Evolutionary conservation across 257 asterid genomes (phyloP), one percentile per base, ranked within the genome.

Genomic region (Rhazya stricta): DNA sequence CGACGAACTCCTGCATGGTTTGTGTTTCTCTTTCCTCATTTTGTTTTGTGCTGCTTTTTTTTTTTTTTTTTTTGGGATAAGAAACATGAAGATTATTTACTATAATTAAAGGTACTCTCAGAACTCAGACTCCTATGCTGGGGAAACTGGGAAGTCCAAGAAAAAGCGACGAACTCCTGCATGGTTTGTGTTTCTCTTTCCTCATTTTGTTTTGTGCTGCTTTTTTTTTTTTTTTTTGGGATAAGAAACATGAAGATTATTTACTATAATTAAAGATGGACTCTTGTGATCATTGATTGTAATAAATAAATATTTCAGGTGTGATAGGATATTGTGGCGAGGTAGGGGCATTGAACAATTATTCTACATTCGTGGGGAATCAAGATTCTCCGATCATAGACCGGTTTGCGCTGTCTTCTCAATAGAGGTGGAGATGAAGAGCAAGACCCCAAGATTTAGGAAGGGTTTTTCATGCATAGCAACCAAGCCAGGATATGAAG

Each of bases 1-100:
- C 81, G 98, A 18, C 86, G 98, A 69, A 94, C 97, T 4, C 98
- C 98, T 7, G 97, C 98, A 65, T 94, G 98, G 98, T 91, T 71
- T 15, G n/a, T 12, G 11, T 65, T 53, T 3, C 46, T 2, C n/a
- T 13, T 29, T 43, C n/a, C n/a, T n/a, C n/a, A n/a, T n/a, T n/a
- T 29, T 23, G 42, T 25, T 53, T 69, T n/a, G 39, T 39, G 19
- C 3, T 25, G 5, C 4, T 56, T 19, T 4, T 18, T 19, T 54
- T 54, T 15, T 60, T 25, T 51, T 51, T 6, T 51, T 51, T 51
- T 12, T 15, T 6, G 7, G 3, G 12, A 51, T 21, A 1, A 51
- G n/a, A n/a, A n/a, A n/a, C n/a, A n/a, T n/a, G n/a, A n/a, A n/a
- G n/a, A n/a, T n/a, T n/a, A n/a, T n/a, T n/a, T n/a, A n/a, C n/a